A percentile compares a stretch with the other conserved stretches of the same genome.
phyloP scores from a whole-genome alignment of 116 monocot species.

The Thalassia testudinum region DNA sequence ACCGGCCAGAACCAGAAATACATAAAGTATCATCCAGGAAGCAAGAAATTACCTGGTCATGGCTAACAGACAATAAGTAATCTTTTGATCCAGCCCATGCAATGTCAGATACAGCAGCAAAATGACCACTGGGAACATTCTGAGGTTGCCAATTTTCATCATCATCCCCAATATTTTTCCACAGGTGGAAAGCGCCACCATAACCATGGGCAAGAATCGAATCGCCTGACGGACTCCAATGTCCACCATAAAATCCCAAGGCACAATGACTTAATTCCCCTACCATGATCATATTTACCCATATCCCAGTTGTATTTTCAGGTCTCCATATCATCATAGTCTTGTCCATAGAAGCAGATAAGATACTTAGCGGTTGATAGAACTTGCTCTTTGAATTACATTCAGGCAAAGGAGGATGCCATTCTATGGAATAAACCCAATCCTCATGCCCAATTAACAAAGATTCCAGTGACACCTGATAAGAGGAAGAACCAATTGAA shows the following conservation, averaged over 20 bases:
- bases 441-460: conserved; percentile 94
- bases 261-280: conserved; percentile 90
- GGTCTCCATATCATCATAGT: conserved; percentile 99
- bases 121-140: conserved; percentile 94
- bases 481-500: conserved; percentile 31
- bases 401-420: conserved; percentile 55
- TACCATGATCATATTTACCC: conserved; percentile 88
- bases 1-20: no score
- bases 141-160: conserved; percentile 83
- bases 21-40: no score
- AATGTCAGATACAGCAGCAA: conserved; percentile 71
- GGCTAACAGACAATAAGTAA: conserved; percentile 86
- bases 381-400: conserved; percentile 8
- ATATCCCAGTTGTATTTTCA: conserved; percentile 83
- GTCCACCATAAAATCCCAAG: conserved; percentile 95
- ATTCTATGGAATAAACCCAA: conserved; percentile 94
- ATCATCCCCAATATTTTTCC: conserved; percentile 62
- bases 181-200: conserved; percentile 94
- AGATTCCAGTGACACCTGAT: conserved; percentile 87
- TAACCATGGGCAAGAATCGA: conserved; percentile 92
- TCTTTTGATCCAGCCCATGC: conserved; percentile 64
- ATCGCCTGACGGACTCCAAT: conserved; percentile 73
- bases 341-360: conserved; percentile 99
- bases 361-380: conserved; percentile 69
- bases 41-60: conserved; percentile 65